Evolutionary conservation across 1,284 basidiomycete species (phyloP), one percentile per base, ranked within the genome.

Genomic region (Leccinum proliferum): DNA sequence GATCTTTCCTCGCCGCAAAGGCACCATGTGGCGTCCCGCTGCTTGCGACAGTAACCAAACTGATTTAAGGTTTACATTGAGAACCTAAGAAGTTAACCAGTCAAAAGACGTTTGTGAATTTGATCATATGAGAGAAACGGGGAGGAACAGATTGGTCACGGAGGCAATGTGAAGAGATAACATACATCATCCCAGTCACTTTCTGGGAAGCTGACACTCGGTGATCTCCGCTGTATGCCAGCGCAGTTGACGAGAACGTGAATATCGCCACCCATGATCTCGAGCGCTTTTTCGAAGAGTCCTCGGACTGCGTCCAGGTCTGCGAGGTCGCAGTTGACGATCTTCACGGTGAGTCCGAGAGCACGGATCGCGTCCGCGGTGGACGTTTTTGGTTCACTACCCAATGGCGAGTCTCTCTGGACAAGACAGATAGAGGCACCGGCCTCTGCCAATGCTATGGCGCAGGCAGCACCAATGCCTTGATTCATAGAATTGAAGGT

Each of bases 241-340:
- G 92, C 96, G 74, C 94, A 97, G 77, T 98, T 96, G 74, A 98
- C 86, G 57, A 98, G 84, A 67, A 97, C 82, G 74, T 97, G 88
- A 67, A 98, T 88, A 61, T 85, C 78, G 57, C 82, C 84, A 53
- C 79, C 83, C 79, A 89, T 84, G 63, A 80, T 75, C 57, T 83
- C 77, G 18, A 89, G 78, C 32, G 93, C 90, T 59, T 79, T 78
- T 59, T 83, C 79, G 71, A 93, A 89, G 66, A 92, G 76, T 41
- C 73, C 71, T 69, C 83, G 87, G 67, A 96, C 91, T 35, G 82
- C 78, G 34, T 82, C 77, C 43, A 89, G 77, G 71, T 92, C 84
- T 21, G 83, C 79, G 25, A 97, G 81, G 76, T 98, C 92, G 71
- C 89, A 92, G 46, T 89, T 78, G 59, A 94, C 83, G 65, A 89